Conservation (phyloP, 176 grass and related monocot genomes). For the Rhynchospora breviuscula region DNA sequence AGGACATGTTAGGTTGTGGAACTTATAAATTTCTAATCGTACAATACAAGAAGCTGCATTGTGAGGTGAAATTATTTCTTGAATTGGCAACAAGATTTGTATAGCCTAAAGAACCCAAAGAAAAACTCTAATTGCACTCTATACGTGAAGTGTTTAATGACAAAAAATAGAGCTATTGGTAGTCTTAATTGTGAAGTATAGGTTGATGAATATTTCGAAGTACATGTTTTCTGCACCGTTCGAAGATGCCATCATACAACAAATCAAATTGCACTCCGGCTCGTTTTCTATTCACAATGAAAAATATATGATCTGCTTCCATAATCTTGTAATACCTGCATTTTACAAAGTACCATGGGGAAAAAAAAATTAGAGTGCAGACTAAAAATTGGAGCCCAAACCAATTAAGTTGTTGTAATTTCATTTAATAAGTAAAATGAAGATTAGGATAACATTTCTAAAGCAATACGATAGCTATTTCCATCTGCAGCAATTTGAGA, state of each 20-base stretch:
- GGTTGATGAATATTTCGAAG: constrained; percentile 51
- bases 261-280: constrained; percentile 94
- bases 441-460: not conserved
- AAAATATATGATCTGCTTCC: constrained; percentile 93
- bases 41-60: not conserved
- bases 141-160: not conserved
- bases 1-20: not conserved
- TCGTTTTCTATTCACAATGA: constrained; percentile 93
- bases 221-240: constrained; percentile 77
- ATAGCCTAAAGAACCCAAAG: not conserved
- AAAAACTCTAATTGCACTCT: not conserved
- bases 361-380: not conserved
- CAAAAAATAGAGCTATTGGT: constrained; percentile 35
- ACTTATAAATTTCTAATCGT: not conserved
- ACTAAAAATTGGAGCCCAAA: not conserved
- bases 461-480: constrained; percentile 19
- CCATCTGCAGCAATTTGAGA: not conserved
- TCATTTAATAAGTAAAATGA: not conserved
- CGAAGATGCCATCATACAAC: constrained; percentile 87
- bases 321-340: constrained; percentile 93
- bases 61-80: not conserved
- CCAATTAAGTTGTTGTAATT: not conserved
- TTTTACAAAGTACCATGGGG: not conserved
- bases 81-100: constrained; percentile 19
- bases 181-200: constrained; percentile 52